Evolutionary conservation across 805 yeast species (phyloP), one percentile per base, ranked within the genome.

Genomic region (Cyberlindnera meyerae): DNA sequence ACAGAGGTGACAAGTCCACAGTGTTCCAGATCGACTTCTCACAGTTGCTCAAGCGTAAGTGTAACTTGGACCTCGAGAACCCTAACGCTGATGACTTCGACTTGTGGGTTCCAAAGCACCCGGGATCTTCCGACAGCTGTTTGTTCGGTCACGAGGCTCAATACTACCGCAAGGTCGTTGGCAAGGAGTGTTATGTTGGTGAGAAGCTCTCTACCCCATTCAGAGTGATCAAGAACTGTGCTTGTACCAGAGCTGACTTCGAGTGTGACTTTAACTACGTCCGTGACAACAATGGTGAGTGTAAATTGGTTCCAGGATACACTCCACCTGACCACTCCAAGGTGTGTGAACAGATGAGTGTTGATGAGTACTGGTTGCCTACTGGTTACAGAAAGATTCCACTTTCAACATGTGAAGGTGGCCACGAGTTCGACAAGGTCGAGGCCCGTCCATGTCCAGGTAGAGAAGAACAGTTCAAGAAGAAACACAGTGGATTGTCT

Each of bases 321-420:
- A 57, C 69, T 5, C 85, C 94, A 7, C 70, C 75, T 11, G 84
- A 85, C 52, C 77, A 79, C 38, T 62, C 71, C 18, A 73, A 70
- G 39, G 68, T 73, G 37, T 86, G 97, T 59, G 68, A 65, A 37
- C 66, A 70, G 39, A 66, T 75, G 4, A 70, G 68, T 29, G 69
- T 71, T 1, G 65, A 79, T 43, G 88, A 85, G 55, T 89, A 77
- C 57, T 85, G 79, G 68, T 81, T 81, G 47, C 87, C 96, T 12
- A 88, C 97, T 1, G 98, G 97, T 1, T 93, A 93, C 60, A 76
- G 98, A 57, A 78, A 77, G 50, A 73, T 89, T 18, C 93, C 96
- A 1, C 57, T 84, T 38, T 80, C 93, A 11, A 85, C 96, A 0
- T 93, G 98, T 65, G 70, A 65, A 29, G 94, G 87, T 16, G 97